Evolutionary conservation across 2,329 filamentous ascomycete genomes (phyloP), one percentile per base, ranked within the genome.

Genomic region (Sporothrix protearum): DNA sequence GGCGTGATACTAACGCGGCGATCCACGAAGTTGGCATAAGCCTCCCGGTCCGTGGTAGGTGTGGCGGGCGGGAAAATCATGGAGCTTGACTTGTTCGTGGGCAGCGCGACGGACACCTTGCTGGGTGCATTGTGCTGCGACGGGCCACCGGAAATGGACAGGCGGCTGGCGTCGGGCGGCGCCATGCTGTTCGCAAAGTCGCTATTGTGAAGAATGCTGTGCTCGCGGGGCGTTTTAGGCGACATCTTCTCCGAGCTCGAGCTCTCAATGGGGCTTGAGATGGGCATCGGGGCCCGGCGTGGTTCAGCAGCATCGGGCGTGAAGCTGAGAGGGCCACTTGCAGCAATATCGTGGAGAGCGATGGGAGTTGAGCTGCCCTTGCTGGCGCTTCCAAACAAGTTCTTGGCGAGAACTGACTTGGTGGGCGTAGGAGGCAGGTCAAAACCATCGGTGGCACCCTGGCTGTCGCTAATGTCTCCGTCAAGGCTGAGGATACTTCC

Each of bases 391-490:
- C 76, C 75, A 49, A 78, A 71, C 8, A 75, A 49, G 19, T 77
- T 78, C 73, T 86, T 76, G 80, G 82, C 53, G 80, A 82, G 71
- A 81, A 81, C 72, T 78, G 82, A 75, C 88, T 97, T 98, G 0
- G 96, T 98, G 0, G 96, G 96, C 1, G 96, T 99, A 0, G 95
- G 94, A n/a, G 95, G 94, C 71, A 95, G 84, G 67, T 97, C 94
- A 12, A 75, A 75, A 51, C 82, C 85, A 72, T 94, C 92, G 22
- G 82, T 70, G 4, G 75, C 71, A 22, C 76, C 76, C 33, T 76
- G 76, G 47, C 74, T 74, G 72, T 76, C 91, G 83, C 64, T 61
- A 3, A 66, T 82, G 67, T 97, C 93, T 28, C 89, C 91, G 76
- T 97, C 92, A 59, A 94, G 83, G 78, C 93, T 96, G 19, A 94